Conservation (phyloP, 1,284 basidiomycete species). For the Cystobasidium sp. region DNA sequence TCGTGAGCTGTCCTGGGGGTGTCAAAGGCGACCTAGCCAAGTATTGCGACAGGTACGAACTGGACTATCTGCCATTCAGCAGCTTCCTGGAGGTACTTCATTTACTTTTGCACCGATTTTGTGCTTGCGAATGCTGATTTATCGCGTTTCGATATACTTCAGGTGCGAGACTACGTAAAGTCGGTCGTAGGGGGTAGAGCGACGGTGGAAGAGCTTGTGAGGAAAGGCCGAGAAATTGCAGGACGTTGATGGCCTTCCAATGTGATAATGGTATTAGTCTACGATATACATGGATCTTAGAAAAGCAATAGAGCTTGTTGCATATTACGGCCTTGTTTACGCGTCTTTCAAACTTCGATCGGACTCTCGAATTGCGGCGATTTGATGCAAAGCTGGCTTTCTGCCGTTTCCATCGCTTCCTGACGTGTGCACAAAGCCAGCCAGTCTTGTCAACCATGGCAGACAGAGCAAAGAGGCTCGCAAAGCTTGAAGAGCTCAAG, state of each 20-base stretch:
- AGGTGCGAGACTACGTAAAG: conserved; percentile 62
- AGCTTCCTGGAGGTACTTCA: conserved; percentile 53
- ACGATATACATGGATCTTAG: not conserved
- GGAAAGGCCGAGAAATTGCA: conserved; percentile 12
- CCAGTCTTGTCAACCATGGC: conserved; percentile 19
- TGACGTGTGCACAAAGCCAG: not conserved
- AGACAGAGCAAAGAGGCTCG: conserved; percentile 33
- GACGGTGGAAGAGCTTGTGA: conserved; percentile 24
- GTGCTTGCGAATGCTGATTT: not conserved
- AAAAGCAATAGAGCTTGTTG: not conserved
- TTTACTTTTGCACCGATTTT: not conserved
- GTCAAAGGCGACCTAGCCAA: conserved; percentile 82
- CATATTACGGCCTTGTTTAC: conserved; percentile 4
- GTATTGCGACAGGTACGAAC: conserved; percentile 66
- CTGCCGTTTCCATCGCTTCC: not conserved
- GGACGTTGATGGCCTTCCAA: not conserved
- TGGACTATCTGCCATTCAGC: conserved; percentile 58
- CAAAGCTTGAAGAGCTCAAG: conserved; percentile 58
- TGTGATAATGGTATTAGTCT: too few relatives aligned
- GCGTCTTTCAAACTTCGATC: conserved; percentile 23
- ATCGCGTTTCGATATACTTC: conserved; percentile 7
- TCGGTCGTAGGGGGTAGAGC: conserved; percentile 63
- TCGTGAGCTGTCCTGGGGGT: conserved; percentile 75
- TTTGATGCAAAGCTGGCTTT: not conserved
- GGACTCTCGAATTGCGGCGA: not conserved